Evolutionary conservation across 1,284 basidiomycete species (phyloP).

Genomic region (Laetiporus sulphureus): DNA sequence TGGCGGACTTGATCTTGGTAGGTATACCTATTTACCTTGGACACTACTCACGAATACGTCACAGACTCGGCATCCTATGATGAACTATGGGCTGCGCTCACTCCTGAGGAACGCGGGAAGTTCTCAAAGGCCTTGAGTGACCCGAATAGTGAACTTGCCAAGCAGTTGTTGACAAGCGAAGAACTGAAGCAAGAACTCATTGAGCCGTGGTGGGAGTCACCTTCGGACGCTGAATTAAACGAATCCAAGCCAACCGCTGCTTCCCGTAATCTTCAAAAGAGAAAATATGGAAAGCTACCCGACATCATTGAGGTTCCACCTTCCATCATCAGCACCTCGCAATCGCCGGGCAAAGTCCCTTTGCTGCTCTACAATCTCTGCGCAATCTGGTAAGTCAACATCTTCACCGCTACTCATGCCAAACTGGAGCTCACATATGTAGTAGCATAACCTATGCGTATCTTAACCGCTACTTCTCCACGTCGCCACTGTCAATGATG

Average conservation of each 20-base stretch:
- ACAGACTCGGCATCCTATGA: constrained; percentile 49
- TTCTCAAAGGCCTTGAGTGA: constrained; percentile 55
- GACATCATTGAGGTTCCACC: constrained; percentile 42
- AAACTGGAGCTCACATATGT: background rate
- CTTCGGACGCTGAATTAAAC: constrained; percentile 5
- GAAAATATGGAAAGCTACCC: constrained; percentile 35
- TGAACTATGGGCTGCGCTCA: constrained; percentile 60
- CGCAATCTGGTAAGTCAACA: constrained; percentile 50
- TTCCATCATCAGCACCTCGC: constrained; percentile 35
- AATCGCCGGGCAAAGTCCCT: constrained; percentile 26
- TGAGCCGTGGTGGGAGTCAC: constrained; percentile 25
- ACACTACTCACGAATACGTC: background rate
- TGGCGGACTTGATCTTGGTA: constrained; percentile 56
- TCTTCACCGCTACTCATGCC: background rate
- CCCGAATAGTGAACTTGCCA: constrained; percentile 49
- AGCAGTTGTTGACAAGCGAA: constrained; percentile 52
- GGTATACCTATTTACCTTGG: background rate
- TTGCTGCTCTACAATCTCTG: constrained; percentile 59
- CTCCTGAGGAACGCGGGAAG: constrained; percentile 45
- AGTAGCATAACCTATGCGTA: constrained; percentile 62
- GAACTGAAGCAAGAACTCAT: constrained; percentile 32
- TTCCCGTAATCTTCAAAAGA: constrained; percentile 5
- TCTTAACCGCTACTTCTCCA: constrained; percentile 49
- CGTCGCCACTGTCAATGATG: constrained; percentile 44
- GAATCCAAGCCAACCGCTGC: constrained; percentile 5